These are phyloP conservation scores for Thielaviopsis ethacetica DNA, from an alignment of 2,329 filamentous ascomycete species.

Conservation along the genomic window DNA sequence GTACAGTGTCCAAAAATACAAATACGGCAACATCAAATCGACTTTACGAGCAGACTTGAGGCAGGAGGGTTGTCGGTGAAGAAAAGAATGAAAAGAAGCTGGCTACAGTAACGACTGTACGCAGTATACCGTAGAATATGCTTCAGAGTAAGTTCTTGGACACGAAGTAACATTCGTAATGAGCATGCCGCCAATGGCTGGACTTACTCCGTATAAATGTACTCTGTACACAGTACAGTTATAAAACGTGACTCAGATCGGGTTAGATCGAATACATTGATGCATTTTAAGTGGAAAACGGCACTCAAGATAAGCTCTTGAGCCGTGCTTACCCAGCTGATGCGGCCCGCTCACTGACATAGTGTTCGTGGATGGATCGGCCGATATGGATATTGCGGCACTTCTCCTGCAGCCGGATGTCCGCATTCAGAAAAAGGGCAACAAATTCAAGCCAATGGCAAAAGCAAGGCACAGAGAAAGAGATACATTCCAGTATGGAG, in stretches of 20 bases:
- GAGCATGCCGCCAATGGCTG: too few species aligned
- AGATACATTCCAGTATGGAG: background rate
- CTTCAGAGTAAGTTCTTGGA: too few species aligned
- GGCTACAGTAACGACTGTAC: too few species aligned
- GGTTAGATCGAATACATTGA: background rate
- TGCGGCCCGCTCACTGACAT: background rate
- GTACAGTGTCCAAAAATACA: background rate
- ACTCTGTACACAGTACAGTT: too few species aligned
- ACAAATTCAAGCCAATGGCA: background rate
- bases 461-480: background rate
- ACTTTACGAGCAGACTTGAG: too few species aligned
- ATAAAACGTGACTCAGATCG: background rate
- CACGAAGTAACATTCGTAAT: too few species aligned
- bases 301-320: background rate
- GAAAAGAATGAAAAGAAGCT: too few species aligned
- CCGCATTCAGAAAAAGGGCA: background rate
- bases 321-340: background rate
- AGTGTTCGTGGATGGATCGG: background rate
- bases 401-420: background rate
- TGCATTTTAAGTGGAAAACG: background rate
- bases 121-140: too few species aligned
- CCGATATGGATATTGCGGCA: background rate
- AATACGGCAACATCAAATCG: background rate
- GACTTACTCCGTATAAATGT: too few species aligned
- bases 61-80: too few species aligned